Base-by-base conservation (phyloP, 2,329 filamentous ascomycete genomes). In the Aspergillus versicolor region DNA sequence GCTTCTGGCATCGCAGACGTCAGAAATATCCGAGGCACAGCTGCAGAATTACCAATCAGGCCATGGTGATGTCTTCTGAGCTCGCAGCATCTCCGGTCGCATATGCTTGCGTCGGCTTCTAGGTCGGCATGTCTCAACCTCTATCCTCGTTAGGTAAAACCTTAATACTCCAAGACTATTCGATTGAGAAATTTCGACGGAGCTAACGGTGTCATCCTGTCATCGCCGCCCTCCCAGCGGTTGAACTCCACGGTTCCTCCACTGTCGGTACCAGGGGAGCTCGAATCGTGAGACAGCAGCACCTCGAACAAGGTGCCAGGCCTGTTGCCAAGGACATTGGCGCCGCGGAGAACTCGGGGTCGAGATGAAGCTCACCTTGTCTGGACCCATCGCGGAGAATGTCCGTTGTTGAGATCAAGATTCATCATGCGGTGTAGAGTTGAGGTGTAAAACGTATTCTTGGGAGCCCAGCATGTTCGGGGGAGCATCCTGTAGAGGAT, bases 71-170 rank as follows among this genome's bases (percentile, higher is more conserved):
- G n/a, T 22, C 45, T 51, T 44, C 43, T 56, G 52, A 44, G 53
- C 57, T 56, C 57, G 57, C 57, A 56, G 32, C 32, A 59, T 56
- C 52, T 59, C 57, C 56, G 56, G n/a, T 48, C 43, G 40, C n/a
- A 47, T 41, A 34, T 13, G 34, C 34, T 7, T 37, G 37, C 19
- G 22, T 54, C 56, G 44, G 56, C 24, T 40, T n/a, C 24, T 9
- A 47, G 19, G 17, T 50, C 53, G 46, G 46, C 46, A 45, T 22
- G 30, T 44, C 40, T 30, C 30, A 56, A 44, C 19, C 50, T 41
- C 51, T 8, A 32, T 32, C 47, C 12, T 44, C 48, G 17, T 21
- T 47, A 42, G 37, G 17, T 48, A 37, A 19, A 37, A 42, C 37
- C 30, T 48, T 48, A 32, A 37, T 11, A 21, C 19, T 7, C 24